Evolutionary conservation across 2,329 filamentous ascomycete species (phyloP), one percentile per base, ranked within the genome.

Genomic region (Ophiostoma angusticollis): DNA sequence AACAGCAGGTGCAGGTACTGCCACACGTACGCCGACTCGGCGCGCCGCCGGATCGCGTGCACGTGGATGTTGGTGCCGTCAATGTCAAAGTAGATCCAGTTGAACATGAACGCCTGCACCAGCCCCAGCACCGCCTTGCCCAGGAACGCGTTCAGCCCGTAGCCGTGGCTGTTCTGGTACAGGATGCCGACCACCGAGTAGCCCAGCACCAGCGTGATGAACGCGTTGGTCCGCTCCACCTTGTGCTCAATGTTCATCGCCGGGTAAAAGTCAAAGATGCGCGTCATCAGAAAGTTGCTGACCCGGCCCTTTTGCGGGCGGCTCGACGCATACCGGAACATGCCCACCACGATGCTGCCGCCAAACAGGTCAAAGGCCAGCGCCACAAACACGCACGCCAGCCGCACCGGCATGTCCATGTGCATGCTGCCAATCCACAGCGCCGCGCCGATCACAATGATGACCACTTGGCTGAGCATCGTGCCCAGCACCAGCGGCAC

Each of bases 181-280:
- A 78, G 58, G 25, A 78, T 60, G 0, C 68, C 72, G 21, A 80
- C 65, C 18, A 80, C 74, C 1, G 68, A 73, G 47, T 78, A 78
- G 13, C 76, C 75, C 47, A 80, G 71, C 2, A 80, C 74, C 3
- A 80, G 58, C 0, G 73, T 70, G 0, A 79, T 71, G 49, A 80
- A 80, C 0, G 74, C 74, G 41, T 72, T 72, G 22, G 70, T 79
- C 6, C 76, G 61, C 53, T 79, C 75, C 5, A 74, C 72, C 39
- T 72, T 68, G 53, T 80, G 76, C 54, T 80, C 76, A 45, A 80
- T 80, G 47, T 78, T 80, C 33, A 72, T 59, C 1, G 70, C 73
- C 3, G 73, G 75, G 38, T 65, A 69, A 52, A 77, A 78, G 45
- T 78, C 72, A 41, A 76, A 72, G 4, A 60, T 52, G 5, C 54